Evolutionary conservation across 1,139 yeast genomes (phyloP), one percentile per base, ranked within the genome.

Genomic region (Taphrina betulina): DNA sequence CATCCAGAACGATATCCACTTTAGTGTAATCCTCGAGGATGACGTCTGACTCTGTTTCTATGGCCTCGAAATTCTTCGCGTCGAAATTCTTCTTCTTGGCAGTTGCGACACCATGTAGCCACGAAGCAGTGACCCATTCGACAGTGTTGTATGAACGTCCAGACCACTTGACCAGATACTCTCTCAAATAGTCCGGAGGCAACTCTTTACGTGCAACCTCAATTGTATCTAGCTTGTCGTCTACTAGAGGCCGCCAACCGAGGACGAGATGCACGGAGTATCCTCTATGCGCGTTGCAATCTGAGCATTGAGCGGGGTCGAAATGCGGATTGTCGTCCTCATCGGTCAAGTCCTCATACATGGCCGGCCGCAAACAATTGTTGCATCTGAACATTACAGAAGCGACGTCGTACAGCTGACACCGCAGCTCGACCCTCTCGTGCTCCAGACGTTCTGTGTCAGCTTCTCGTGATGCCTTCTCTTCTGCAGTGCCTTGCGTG

Each of bases 101-200:
- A 20, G 29, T 22, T 4, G 58, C 59, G 10, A 52, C 16, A 3
- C 60, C 57, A 12, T 59, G 41, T 5, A 62, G 23, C 64, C 64
- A 62, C 5, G 58, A 48, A 2, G 63, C 64, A 20, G 57, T 57
- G 7, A 61, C 57, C 64, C 64, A 62, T 7, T 29, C 41, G 8
- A 43, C 54, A n/a, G 46, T 35, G 23, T 58, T 53, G 35, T 58
- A 62, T 4, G 64, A 60, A 3, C 55, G 55, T 5, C 52, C 46
- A 12, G 40, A 52, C 54, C 60, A 61, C 33, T 62, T 62, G 35
- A 62, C 59, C 14, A 60, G 55, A 35, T 62, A 62, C 42, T 62
- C 63, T 8, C 34, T 34, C 34, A 40, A 22, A 26, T 34, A 40
- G 17, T 50, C 54, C 2, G 19, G n/a, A 12, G 54, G 54, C 12